Percentiles rank a stretch among this genome's conserved stretches.
phyloP scores from a whole-genome alignment of 2,329 filamentous ascomycete species.

The Neonectria magnoliae region DNA sequence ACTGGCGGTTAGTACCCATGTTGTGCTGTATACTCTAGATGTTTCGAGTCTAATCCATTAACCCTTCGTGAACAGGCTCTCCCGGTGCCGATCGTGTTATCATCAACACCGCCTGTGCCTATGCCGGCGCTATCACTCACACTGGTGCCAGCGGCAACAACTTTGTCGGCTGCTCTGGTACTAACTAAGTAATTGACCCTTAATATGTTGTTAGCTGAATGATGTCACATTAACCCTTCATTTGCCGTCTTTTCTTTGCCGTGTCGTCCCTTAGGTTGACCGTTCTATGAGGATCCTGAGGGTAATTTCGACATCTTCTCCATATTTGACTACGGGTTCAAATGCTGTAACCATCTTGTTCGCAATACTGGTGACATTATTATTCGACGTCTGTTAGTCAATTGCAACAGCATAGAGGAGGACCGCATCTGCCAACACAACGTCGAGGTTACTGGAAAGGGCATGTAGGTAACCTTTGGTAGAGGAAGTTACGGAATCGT shows the following conservation, averaged over 20 bases:
- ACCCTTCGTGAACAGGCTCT: constrained; percentile 33
- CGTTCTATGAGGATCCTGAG: too few species aligned
- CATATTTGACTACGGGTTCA: too few species aligned
- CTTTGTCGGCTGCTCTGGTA: constrained; percentile 69
- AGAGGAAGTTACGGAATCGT: too few species aligned
- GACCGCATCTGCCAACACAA: too few species aligned
- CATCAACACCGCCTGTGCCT: constrained; percentile 65
- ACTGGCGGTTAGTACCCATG: constrained; percentile 44
- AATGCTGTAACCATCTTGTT: too few species aligned
- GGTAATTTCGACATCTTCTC: too few species aligned
- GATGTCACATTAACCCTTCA: not conserved
- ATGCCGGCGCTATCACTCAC: constrained; percentile 75
- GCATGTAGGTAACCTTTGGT: too few species aligned
- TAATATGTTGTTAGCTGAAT: not conserved
- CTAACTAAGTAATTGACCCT: constrained; percentile 14
- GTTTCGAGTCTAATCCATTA: not conserved
- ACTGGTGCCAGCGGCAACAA: constrained; percentile 74
- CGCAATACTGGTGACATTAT: too few species aligned
- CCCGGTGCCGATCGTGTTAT: constrained; percentile 75
- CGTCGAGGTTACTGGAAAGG: too few species aligned
- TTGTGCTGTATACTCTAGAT: rapidly evolving
- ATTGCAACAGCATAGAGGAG: too few species aligned
- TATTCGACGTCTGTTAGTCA: too few species aligned
- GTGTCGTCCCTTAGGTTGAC: not conserved
- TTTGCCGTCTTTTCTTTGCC: not conserved